Base-by-base conservation (phyloP, 305 asterid genomes). In the Fraxinus xanthoxyloides region DNA sequence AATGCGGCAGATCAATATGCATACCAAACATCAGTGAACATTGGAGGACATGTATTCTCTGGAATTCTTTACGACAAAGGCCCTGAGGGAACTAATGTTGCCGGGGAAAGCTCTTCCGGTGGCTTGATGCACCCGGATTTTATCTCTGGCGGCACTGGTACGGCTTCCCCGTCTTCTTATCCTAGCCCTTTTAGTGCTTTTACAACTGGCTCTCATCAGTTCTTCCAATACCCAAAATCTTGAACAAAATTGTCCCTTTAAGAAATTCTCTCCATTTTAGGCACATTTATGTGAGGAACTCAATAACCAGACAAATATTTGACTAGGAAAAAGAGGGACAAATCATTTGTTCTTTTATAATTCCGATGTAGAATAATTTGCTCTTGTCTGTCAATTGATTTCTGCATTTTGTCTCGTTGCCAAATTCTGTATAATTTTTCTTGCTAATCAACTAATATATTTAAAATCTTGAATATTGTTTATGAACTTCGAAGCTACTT, bases 61-160 rank as follows among this genome's bases (percentile, higher is more conserved):
- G 98, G 98, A 0, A 84, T 94, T 13, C 87, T 94, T 46, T 92
- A 92, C 69, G 97, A 94, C 79, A 95, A 94, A 69, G 97, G 98
- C 0, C 84, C 89, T 0, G 88, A 90, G 31, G 89, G 85, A 75
- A 86, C 76, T 73, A 82, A 76, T 63, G 82, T 84, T 0, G 80
- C 89, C 65, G 93, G 90, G 43, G 92, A 88, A 79, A 84, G 87
- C 85, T 77, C 90, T 21, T 86, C 93, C 13, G 86, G 84, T 36
- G 90, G 88, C 2, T 82, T 83, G 84, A 91, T 87, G 85, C 90
- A 85, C 51, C 87, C 89, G 17, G 84, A 74, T 84, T 83, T 76
- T 73, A 83, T 77, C 38, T 46, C 77, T 72, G 72, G 88, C 78
- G 59, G 85, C 17, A 80, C 85, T 78, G 89, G 85, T 88, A 84